These are phyloP conservation scores for Cochlearia excelsa DNA, from an alignment of 345 rosid genomes.

Conservation along the genomic window DNA sequence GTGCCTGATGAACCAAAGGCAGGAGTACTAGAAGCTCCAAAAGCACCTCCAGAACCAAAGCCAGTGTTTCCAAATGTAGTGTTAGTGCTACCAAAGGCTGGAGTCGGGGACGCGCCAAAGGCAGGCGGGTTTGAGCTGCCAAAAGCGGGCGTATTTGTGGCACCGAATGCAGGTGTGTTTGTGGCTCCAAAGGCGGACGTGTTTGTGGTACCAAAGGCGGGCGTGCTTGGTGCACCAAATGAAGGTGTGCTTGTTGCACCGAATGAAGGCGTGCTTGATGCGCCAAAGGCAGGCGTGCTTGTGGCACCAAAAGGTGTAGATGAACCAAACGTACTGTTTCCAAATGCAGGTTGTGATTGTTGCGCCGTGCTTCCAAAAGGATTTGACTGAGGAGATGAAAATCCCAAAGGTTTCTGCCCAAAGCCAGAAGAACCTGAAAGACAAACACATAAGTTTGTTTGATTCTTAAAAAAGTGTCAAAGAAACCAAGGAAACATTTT, in stretches of 20 bases:
- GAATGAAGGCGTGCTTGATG: constrained; percentile 41
- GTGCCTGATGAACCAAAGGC: constrained; percentile 22
- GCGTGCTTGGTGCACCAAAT: constrained; percentile 34
- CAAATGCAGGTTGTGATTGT: constrained; percentile 80
- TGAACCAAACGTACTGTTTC: constrained; percentile 65
- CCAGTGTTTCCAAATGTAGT: constrained; percentile 73
- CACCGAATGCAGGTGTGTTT: constrained; percentile 25
- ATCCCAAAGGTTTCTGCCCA: constrained; percentile 89
- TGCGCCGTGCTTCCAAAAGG: constrained; percentile 67
- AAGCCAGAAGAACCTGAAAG: constrained; percentile 60
- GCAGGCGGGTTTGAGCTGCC: constrained; percentile 51
- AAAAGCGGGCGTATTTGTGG: constrained; percentile 43
- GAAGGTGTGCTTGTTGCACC: constrained; percentile 50
- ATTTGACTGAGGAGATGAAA: constrained; percentile 61
- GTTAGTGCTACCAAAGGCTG: constrained; percentile 65
- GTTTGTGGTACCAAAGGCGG: constrained; percentile 56
- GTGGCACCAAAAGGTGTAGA: constrained; percentile 72
- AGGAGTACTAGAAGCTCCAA: constrained; percentile 36
- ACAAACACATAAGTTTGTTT: constrained; percentile 19
- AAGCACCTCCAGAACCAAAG: constrained; percentile 52
- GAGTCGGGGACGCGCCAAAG: constrained; percentile 51
- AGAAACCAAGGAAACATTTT: constrained; percentile 11
- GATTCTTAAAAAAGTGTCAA: background rate
- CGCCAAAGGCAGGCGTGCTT: constrained; percentile 34
- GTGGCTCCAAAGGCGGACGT: constrained; percentile 32